Evolutionary conservation across 495 filamentous ascomycete species (phyloP), one percentile per base, ranked within the genome.

Genomic region (Penicillium odoratum): DNA sequence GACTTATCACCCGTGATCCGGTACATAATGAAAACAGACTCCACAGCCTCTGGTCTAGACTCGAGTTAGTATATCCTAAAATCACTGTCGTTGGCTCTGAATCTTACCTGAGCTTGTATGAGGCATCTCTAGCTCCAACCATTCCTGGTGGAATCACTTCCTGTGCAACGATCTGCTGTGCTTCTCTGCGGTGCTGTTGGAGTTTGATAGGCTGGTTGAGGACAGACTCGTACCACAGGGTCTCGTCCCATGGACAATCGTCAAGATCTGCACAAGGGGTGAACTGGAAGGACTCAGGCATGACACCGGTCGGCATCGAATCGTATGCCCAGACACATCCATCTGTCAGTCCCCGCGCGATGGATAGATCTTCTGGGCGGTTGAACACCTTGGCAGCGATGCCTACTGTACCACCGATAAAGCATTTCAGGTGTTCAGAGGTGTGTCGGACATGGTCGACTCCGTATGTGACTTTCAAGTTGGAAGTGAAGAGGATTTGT

Each of bases 401-500:
- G 18, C 75, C 78, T n/a, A 84, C 80, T 60, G 83, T 85, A 11
- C 83, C 85, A 33, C 85, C 85, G 10, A 83, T 72, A 59, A 82
- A 88, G 65, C 85, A 88, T 25, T 79, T 79, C 4, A 87, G 73
- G 62, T 88, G 85, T 51, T 88, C 82, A 25, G 59, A 68, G 48
- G 71, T 60, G 15, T 79, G 79, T 34, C 80, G 65, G 1, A 81
- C 56, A 10, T 46, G 65, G 6, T 53, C 50, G 0, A 71, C 69
- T 0, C 62, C 58, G 28, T 56, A 56, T 26, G 58, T 31, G 0
- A 65, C 70, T 7, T 65, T 58, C 11, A 74, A 77, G 55, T 83
- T 81, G 36, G 89, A 82, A 5, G 88, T 81, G 63, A 98, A 87
- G 10, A 98, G 81, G 29, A 97, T 83, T 61, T 96, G 86, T 7